phyloP scores from a whole-genome alignment of 768 basidiomycete species.

The Psilocybe sp. region DNA sequence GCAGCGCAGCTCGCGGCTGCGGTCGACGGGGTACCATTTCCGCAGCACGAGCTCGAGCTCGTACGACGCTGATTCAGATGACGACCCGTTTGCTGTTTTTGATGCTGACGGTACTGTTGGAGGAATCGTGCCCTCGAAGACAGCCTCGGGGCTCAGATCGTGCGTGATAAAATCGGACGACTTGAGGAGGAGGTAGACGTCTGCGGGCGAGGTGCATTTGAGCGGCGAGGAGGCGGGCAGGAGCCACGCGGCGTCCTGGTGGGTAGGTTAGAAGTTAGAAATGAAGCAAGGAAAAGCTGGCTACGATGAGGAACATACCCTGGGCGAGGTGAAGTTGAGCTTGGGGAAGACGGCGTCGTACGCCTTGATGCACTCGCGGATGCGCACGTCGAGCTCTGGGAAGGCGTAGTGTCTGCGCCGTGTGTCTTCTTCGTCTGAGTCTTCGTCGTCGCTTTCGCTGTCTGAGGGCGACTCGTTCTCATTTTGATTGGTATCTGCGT shows the following conservation, averaged over 20 bases:
- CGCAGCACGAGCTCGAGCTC: constrained; percentile 82
- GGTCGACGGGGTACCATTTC: constrained; percentile 87
- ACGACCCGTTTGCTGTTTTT: no score
- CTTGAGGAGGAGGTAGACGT: constrained; percentile 90
- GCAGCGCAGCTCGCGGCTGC: constrained; percentile 83
- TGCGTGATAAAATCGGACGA: constrained; percentile 89
- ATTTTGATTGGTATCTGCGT: constrained; percentile 10
- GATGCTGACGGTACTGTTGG: no score
- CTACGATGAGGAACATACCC: constrained; percentile 39
- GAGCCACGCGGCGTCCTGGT: constrained; percentile 90
- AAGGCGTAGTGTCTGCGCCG: constrained; percentile 53
- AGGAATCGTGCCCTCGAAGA: constrained; percentile 53
- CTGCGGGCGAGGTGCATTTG: constrained; percentile 83
- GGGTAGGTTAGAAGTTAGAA: no score
- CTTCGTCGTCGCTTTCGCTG: constrained; percentile 36
- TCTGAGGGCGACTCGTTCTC: constrained; percentile 12
- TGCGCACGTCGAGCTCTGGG: constrained; percentile 75
- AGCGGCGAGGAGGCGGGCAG: constrained; percentile 80
- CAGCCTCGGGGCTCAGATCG: constrained; percentile 56
- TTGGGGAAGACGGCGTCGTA: constrained; percentile 93
- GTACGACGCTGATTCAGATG: constrained; percentile 30
- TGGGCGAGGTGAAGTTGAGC: constrained; percentile 94
- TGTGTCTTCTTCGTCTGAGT: constrained; percentile 33
- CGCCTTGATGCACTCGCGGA: constrained; percentile 58
- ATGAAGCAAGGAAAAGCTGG: neutral